These are phyloP conservation scores for Cinnamomum chago DNA, from an alignment of 164 flowering plant genomes.

Conservation along the genomic window DNA sequence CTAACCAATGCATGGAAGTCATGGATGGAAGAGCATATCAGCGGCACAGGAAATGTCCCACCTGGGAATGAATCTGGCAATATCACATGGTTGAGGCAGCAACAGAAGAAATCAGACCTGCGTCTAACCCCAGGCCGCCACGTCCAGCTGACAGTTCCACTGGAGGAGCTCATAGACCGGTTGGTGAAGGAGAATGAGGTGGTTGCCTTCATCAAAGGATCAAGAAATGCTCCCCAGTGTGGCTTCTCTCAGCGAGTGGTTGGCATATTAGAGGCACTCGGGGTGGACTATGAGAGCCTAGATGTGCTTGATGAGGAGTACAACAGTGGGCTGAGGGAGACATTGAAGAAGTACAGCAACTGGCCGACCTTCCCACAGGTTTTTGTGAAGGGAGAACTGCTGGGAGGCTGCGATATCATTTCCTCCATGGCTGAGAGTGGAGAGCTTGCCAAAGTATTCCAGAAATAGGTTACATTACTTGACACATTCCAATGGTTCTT, in stretches of 20 bases:
- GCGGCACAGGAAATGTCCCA: conserved; percentile 74
- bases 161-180: conserved; percentile 73
- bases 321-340: conserved; percentile 76
- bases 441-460: conserved; percentile 60
- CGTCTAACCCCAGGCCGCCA: conserved; percentile 91
- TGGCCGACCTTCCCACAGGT: conserved; percentile 99
- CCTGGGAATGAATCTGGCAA: conserved; percentile 92
- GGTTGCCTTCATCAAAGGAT: conserved; percentile 94
- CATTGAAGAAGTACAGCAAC: conserved; percentile 77
- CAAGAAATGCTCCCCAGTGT: conserved; percentile 81
- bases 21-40: conserved; percentile 97
- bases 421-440: conserved; percentile 88
- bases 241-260: conserved; percentile 95
- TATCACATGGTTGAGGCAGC: conserved; percentile 66
- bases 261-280: conserved; percentile 63
- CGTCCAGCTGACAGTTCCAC: conserved; percentile 69
- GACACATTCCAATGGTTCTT: not conserved
- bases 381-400: conserved; percentile 79
- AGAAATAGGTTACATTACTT: conserved; percentile 19
- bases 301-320: conserved; percentile 94
- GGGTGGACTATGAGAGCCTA: conserved; percentile 77
- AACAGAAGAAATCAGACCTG: conserved; percentile 73
- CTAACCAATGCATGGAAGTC: conserved; percentile 90
- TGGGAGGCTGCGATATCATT: conserved; percentile 83
- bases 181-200: conserved; percentile 91